Evolutionary conservation across 768 basidiomycete genomes (phyloP).

Genomic region (Leccinum subtestaceum): DNA sequence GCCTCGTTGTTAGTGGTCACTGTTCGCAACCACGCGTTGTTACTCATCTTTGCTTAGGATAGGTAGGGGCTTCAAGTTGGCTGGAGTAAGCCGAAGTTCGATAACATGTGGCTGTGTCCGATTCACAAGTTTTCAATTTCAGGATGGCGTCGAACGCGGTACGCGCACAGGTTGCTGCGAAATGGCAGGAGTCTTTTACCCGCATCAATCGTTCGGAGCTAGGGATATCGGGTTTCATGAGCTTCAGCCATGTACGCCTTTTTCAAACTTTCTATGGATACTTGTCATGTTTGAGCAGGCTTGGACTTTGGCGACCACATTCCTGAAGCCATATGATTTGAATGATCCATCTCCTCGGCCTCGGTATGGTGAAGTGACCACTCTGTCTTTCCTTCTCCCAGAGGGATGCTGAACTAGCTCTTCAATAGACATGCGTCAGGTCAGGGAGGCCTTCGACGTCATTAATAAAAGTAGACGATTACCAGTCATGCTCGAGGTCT

Average conservation of each 20-base stretch:
- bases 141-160: constrained; percentile 56
- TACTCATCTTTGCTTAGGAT: neutral
- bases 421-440: constrained; percentile 44
- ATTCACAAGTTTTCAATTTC: neutral
- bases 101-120: constrained; percentile 23
- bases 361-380: constrained; percentile 26
- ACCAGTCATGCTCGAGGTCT: constrained; percentile 64
- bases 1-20: neutral
- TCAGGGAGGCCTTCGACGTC: constrained; percentile 55
- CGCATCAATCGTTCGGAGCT: constrained; percentile 56
- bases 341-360: constrained; percentile 33
- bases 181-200: constrained; percentile 71
- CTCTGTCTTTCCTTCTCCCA: constrained; percentile 1
- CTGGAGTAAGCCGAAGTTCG: neutral
- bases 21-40: neutral
- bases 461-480: constrained; percentile 59
- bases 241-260: constrained; percentile 54
- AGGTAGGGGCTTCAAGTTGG: neutral
- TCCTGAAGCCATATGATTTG: constrained; percentile 55
- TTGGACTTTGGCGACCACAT: constrained; percentile 54
- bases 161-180: constrained; percentile 61
- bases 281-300: constrained; percentile 41
- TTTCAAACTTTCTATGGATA: neutral
- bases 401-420: neutral
- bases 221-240: constrained; percentile 63